A percentile compares a stretch with the other conserved stretches of the same genome.
Conservation (phyloP, 768 basidiomycete species). For the Hygrocybe coccinea region DNA sequence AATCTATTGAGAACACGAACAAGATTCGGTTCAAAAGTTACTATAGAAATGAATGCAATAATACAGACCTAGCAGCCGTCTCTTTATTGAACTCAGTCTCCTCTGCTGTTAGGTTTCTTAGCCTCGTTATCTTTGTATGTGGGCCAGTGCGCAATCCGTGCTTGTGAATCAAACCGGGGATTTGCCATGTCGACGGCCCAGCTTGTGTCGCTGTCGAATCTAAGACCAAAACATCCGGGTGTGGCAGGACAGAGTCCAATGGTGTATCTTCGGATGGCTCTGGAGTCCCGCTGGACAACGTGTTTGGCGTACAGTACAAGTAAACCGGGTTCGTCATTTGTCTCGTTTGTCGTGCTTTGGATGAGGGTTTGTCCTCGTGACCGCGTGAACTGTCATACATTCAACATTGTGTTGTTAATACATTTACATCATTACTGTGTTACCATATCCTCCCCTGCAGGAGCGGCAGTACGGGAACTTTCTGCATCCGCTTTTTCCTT, state of each 20-base stretch:
- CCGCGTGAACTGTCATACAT: slow-evolving; percentile 11
- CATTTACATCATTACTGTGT: too few relatives aligned
- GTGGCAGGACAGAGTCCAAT: not conserved
- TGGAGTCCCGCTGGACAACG: not conserved
- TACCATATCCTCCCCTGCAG: not conserved
- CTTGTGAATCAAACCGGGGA: slow-evolving; percentile 3
- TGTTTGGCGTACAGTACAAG: not conserved
- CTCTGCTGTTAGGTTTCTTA: slow-evolving; percentile 41
- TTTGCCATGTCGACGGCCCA: slow-evolving; percentile 29
- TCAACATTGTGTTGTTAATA: too few relatives aligned
- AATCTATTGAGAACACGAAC: slow-evolving; percentile 37
- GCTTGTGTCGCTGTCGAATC: slow-evolving; percentile 15
- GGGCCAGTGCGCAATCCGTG: not conserved
- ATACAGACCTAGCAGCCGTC: slow-evolving; percentile 47
- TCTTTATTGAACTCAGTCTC: slow-evolving; percentile 46
- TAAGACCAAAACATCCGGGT: not conserved
- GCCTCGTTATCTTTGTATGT: slow-evolving; percentile 23
- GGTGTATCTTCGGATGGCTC: not conserved
- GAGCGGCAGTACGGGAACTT: too few relatives aligned
- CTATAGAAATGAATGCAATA: not conserved
- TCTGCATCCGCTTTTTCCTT: not conserved
- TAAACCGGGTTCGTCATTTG: not conserved
- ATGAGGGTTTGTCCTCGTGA: slow-evolving; percentile 7
- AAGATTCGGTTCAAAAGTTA: not conserved
- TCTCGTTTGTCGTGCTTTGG: slow-evolving; percentile 10